These are phyloP conservation scores for Alloascoidea africana DNA, from an alignment of 805 yeast genomes.

Conservation along the genomic window DNA sequence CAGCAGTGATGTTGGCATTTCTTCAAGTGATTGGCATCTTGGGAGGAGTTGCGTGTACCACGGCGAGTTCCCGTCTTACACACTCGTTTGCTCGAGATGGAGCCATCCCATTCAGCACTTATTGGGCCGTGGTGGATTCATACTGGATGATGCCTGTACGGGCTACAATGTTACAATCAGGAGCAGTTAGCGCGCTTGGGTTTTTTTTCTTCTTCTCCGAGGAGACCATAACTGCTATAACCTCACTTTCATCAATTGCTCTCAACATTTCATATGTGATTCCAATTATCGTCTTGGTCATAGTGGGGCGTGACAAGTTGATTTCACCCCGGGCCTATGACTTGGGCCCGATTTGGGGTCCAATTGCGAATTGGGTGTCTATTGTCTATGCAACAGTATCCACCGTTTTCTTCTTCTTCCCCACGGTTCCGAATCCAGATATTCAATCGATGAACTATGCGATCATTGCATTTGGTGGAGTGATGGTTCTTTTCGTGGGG, in stretches of 20 bases:
- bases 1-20: slow-evolving; percentile 51
- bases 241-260: slow-evolving; percentile 69
- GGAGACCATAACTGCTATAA: slow-evolving; percentile 70
- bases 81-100: slow-evolving; percentile 75
- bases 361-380: slow-evolving; percentile 9
- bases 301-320: slow-evolving; percentile 8
- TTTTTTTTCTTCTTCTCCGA: slow-evolving; percentile 51
- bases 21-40: slow-evolving; percentile 57
- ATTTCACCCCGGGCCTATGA: too few species aligned
- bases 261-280: slow-evolving; percentile 64
- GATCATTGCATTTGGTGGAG: slow-evolving; percentile 33
- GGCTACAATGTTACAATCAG: slow-evolving; percentile 51
- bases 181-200: slow-evolving; percentile 43
- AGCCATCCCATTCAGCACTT: slow-evolving; percentile 49
- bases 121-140: slow-evolving; percentile 54
- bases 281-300: slow-evolving; percentile 29
- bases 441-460: slow-evolving; percentile 46
- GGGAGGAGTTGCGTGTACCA: slow-evolving; percentile 66
- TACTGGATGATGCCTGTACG: slow-evolving; percentile 49
- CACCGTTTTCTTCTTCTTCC: slow-evolving; percentile 10
- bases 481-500: slow-evolving; percentile 6
- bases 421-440: slow-evolving; percentile 18
- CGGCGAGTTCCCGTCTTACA: slow-evolving; percentile 73
- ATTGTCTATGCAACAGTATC: slow-evolving; percentile 11
- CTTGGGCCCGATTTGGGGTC: slow-evolving; percentile 10